These are phyloP conservation scores for Tephrocybe sp. DNA, from an alignment of 768 basidiomycete genomes.

Conservation along the genomic window DNA sequence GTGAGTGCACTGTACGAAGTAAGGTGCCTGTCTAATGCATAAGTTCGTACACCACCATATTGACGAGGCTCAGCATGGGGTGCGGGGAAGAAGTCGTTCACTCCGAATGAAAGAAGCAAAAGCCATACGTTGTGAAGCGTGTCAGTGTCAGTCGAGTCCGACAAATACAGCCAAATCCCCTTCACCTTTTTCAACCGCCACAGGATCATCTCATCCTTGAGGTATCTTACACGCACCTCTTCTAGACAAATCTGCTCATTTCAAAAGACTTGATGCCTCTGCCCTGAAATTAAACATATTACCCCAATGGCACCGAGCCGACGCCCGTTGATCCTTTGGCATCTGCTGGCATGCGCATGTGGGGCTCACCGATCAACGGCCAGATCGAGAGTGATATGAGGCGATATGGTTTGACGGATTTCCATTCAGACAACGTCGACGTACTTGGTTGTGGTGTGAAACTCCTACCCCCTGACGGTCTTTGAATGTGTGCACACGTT, in stretches of 20 bases:
- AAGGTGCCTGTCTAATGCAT: not conserved
- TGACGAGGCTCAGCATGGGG: not conserved
- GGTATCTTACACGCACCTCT: not conserved
- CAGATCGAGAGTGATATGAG: not conserved
- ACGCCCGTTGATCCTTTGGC: not conserved
- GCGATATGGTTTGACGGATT: conserved; percentile 3
- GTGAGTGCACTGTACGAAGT: not conserved
- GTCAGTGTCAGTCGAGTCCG: too few species aligned
- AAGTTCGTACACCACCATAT: not conserved
- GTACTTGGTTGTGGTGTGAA: not conserved
- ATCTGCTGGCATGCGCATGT: not conserved
- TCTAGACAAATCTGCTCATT: too few species aligned
- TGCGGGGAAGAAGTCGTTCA: not conserved
- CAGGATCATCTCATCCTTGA: not conserved
- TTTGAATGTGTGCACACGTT: not conserved
- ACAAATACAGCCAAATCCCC: not conserved
- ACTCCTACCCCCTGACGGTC: not conserved
- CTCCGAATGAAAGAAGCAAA: not conserved
- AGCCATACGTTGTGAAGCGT: too few species aligned
- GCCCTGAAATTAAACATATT: too few species aligned
- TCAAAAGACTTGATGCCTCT: too few species aligned
- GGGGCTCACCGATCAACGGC: not conserved
- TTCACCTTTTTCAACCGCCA: not conserved
- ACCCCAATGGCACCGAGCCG: too few species aligned
- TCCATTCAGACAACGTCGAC: not conserved